A percentile compares a stretch with the other conserved stretches of the same genome.
phyloP scores from a whole-genome alignment of 371 early-diverging fungal species.

The Mortierella sp. region DNA sequence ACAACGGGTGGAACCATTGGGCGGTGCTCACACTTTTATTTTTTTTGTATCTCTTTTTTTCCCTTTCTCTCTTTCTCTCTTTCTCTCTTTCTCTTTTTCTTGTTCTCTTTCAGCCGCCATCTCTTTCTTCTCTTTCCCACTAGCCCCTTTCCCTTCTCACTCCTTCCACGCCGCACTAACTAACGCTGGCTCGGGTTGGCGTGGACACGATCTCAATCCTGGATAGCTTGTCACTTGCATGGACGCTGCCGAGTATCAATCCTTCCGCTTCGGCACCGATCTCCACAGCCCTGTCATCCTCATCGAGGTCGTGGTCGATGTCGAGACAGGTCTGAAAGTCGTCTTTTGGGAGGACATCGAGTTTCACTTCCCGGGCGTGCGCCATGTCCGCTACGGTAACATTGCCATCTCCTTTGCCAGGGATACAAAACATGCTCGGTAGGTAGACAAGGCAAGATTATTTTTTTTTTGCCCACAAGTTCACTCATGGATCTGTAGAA shows the following conservation, averaged over 20 bases:
- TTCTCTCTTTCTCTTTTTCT: background rate
- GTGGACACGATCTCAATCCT: too few species aligned
- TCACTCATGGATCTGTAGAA: too few species aligned
- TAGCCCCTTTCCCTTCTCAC: background rate
- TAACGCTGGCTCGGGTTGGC: too few species aligned
- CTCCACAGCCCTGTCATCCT: background rate
- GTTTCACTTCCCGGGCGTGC: constrained; percentile 32
- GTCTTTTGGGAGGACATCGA: constrained; percentile 39
- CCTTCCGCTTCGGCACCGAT: background rate
- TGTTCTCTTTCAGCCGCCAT: background rate
- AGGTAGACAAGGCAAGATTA: background rate
- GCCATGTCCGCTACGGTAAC: constrained; percentile 19
- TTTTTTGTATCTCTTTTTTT: background rate
- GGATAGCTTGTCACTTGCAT: too few species aligned
- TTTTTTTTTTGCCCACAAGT: too few species aligned
- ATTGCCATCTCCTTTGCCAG: constrained; percentile 22
- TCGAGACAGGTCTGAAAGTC: constrained; percentile 21
- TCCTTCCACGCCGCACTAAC: too few species aligned
- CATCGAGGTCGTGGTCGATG: constrained; percentile 5
- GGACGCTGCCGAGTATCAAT: background rate
- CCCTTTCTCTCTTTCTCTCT: background rate
- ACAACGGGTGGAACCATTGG: too few species aligned
- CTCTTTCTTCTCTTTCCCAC: background rate
- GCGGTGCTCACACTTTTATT: background rate
- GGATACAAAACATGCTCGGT: constrained; percentile 19